Evolutionary conservation across 805 yeast species (phyloP), one percentile per base, ranked within the genome.

Genomic region (Blastobotrys americana): DNA sequence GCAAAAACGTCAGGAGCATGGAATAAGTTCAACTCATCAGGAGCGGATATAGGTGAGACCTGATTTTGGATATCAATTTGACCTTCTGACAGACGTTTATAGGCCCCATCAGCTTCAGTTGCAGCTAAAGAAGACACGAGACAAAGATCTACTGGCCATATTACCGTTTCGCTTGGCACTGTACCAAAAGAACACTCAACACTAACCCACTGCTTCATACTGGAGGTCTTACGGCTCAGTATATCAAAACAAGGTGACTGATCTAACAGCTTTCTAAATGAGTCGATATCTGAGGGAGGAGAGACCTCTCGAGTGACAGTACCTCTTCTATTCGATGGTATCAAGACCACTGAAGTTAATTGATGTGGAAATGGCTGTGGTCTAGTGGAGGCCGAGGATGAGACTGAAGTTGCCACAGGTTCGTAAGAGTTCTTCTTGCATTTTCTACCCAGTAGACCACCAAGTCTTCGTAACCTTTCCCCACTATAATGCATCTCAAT

Each of bases 141-240:
- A 39, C 60, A 56, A 20, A 57, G 46, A 37, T 57, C 61, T 10
- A 48, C 22, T 0, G 63, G 63, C 63, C 63, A 58, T 10, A 45
- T 17, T 13, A 52, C 40, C 8, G 31, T 15, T 20, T 43, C 41
- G 10, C 41, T 51, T 3, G 39, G 22, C 8, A 41, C 15, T 9
- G 28, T 40, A 8, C 31, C 10, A 13, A 13, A 8, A 25, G 31
- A 13, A 13, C 8, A 8, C 13, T 25, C 31, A 8, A 25, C 31
- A 25, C 31, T 25, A 25, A 25, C 31, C 31, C 31, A 25, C 10
- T 25, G 31, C 20, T 4, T 19, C 13, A 21, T 6, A 15, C 21
- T 19, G 18, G 20, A 44, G 25, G 13, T 28, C 23, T 31, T 36
- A 25, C 16, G 27, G 17, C 13, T 34, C 37, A 41, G 43, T 21